Evolutionary conservation across 106 monocot species (phyloP).

Genomic region (Chionographis japonica): DNA sequence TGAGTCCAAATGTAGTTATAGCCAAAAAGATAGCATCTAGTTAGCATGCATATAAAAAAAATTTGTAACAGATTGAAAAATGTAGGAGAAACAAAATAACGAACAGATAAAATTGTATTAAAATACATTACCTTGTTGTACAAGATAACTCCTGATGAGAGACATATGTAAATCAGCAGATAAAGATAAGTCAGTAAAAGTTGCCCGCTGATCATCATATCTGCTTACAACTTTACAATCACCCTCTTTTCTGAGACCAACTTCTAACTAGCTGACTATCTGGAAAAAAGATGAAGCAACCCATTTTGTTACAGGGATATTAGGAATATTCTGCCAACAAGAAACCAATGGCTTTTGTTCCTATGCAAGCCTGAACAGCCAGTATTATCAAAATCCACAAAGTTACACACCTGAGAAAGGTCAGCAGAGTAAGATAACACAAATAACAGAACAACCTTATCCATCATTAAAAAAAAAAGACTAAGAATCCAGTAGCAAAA

Average conservation of each 20-base stretch:
- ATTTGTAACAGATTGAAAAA: not conserved
- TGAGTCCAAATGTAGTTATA: too few relatives aligned
- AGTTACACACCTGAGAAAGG: not conserved
- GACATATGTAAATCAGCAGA: conserved; percentile 59
- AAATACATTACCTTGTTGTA: conserved; percentile 57
- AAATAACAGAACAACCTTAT: not conserved
- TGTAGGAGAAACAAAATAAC: not conserved
- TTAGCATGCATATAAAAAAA: not conserved
- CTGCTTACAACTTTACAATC: conserved; percentile 3
- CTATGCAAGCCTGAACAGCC: not conserved
- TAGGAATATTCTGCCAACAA: not conserved
- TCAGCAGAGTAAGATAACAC: not conserved
- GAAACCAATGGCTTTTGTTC: not conserved
- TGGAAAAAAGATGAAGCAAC: not conserved
- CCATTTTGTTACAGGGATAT: not conserved
- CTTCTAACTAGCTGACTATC: not conserved
- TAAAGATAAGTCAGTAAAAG: conserved; percentile 72
- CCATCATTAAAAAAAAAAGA: too few relatives aligned
- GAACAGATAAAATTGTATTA: not conserved
- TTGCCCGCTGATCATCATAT: conserved; percentile 50
- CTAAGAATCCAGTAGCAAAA: too few relatives aligned
- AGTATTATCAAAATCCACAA: not conserved
- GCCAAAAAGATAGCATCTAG: not conserved
- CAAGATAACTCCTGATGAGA: conserved; percentile 82
- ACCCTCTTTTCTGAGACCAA: not conserved